Conservation (phyloP, 495 filamentous ascomycete genomes). For the Tuber calosporum region DNA sequence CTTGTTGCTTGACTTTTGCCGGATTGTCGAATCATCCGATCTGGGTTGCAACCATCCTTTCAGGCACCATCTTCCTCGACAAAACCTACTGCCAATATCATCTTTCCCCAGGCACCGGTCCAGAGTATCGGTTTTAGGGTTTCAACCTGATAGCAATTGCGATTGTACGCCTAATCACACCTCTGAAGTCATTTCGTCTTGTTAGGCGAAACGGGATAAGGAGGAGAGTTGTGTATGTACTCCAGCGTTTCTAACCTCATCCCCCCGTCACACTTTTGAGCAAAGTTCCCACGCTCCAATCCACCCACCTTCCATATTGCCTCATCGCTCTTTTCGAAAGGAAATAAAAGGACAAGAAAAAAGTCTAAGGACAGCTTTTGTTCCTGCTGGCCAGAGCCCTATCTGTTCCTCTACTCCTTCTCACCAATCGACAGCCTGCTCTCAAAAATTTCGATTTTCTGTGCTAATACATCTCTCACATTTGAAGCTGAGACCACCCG, state of each 20-base stretch:
- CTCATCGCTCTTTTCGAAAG: neutral
- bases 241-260: neutral
- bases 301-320: neutral
- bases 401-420: constrained; percentile 3
- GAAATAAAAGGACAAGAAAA: neutral
- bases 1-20: constrained; percentile 38
- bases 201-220: constrained; percentile 25
- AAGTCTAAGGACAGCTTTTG: neutral
- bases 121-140: constrained; percentile 30
- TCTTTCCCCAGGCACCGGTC: constrained; percentile 35
- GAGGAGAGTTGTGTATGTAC: constrained; percentile 16
- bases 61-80: constrained; percentile 36
- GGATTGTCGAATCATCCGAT: constrained; percentile 39
- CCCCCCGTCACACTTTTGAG: constrained; percentile 1
- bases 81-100: constrained; percentile 36
- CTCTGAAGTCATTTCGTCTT: constrained; percentile 31
- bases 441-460: neutral
- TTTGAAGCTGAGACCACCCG: constrained; percentile 18
- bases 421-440: neutral
- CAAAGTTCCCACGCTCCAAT: neutral
- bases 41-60: constrained; percentile 39
- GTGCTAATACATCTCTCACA: neutral
- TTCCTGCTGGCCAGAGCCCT: constrained; percentile 5
- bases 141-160: constrained; percentile 33
- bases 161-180: constrained; percentile 25